These are phyloP conservation scores for Pythium volutum DNA, from an alignment of 352 stramenopile genomes.

Conservation along the genomic window DNA sequence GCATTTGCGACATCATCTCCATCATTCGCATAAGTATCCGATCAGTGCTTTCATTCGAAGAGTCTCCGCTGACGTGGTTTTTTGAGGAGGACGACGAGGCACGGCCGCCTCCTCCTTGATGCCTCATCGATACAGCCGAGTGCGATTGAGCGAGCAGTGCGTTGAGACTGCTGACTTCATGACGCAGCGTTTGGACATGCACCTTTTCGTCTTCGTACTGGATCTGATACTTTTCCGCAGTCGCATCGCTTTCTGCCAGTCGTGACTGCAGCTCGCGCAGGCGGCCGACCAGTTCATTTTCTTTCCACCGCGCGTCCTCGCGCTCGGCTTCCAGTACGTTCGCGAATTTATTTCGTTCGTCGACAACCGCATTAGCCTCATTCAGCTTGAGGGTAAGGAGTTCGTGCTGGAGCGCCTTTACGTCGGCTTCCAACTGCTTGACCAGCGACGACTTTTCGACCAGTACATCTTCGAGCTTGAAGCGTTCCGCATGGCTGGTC, in stretches of 20 bases:
- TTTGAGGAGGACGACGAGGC: not conserved
- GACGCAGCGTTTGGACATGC: conserved; percentile 60
- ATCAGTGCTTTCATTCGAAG: conserved; percentile 15
- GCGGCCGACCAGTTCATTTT: conserved; percentile 53
- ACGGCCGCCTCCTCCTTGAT: not conserved
- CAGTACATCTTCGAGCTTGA: conserved; percentile 17
- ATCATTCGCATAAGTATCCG: conserved; percentile 61
- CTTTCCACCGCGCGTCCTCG: conserved; percentile 45
- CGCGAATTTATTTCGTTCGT: conserved; percentile 52
- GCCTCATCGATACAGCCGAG: conserved; percentile 43
- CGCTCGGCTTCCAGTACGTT: conserved; percentile 50
- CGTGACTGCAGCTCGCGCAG: conserved; percentile 47
- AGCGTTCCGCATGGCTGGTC: conserved; percentile 9
- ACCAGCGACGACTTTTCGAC: conserved; percentile 7
- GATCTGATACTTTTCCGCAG: conserved; percentile 52
- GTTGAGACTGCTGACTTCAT: conserved; percentile 65
- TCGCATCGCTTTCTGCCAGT: conserved; percentile 49
- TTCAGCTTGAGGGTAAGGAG: conserved; percentile 52
- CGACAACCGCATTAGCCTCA: conserved; percentile 48
- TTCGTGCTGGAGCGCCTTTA: conserved; percentile 46
- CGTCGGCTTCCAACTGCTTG: conserved; percentile 29
- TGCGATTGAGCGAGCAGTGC: conserved; percentile 61
- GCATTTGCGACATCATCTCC: conserved; percentile 48
- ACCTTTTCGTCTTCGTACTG: conserved; percentile 81
- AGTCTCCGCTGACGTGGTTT: conserved; percentile 19